Percentiles rank a stretch among this genome's conserved stretches.
phyloP scores from a whole-genome alignment of 495 filamentous ascomycete species.

The Cetradonia linearis region DNA sequence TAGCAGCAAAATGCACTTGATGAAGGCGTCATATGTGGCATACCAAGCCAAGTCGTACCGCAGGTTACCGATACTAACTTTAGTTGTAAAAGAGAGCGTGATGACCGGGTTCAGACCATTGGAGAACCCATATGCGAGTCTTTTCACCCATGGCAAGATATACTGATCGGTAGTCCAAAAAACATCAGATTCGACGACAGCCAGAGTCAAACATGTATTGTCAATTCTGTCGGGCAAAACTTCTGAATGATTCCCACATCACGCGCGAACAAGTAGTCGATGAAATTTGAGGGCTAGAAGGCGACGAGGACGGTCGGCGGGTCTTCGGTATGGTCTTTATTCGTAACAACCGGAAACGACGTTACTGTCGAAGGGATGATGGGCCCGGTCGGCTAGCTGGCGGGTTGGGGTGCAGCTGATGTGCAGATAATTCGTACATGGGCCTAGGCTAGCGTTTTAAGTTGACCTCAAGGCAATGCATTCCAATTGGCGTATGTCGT shows the following conservation, averaged over 20 bases:
- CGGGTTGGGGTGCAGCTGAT: neutral
- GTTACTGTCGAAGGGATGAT: neutral
- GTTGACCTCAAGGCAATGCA: neutral
- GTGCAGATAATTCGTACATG: neutral
- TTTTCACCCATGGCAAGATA: neutral
- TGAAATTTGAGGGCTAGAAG: neutral
- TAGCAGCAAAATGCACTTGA: neutral
- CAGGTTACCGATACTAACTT: neutral
- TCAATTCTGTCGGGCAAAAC: neutral
- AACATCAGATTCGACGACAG: neutral
- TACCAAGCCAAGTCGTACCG: neutral
- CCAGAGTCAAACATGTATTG: neutral
- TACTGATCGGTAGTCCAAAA: neutral
- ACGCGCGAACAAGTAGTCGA: neutral
- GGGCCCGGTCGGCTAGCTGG: neutral
- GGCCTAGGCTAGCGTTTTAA: neutral
- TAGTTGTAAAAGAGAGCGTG: neutral
- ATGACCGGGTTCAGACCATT: neutral
- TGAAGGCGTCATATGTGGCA: neutral
- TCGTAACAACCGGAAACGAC: neutral
- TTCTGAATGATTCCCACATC: neutral
- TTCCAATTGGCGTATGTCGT: neutral
- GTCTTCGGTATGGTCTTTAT: neutral
- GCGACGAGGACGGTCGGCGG: neutral
- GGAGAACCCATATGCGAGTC: neutral